Base-by-base conservation (phyloP, 345 rosid species). In the Gossypium herbaceum region DNA sequence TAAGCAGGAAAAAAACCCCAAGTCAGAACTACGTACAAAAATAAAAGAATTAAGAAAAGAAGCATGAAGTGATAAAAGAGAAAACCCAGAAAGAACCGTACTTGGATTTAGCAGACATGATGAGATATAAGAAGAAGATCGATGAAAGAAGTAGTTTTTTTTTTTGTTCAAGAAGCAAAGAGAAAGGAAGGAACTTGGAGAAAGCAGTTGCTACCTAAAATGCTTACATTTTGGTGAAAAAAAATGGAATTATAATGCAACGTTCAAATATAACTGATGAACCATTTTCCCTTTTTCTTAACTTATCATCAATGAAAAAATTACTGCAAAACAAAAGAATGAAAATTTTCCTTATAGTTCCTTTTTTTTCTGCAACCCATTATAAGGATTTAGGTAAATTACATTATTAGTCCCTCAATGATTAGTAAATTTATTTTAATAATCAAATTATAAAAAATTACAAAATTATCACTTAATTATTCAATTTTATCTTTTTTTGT, bases 21-120 rank as follows among this genome's bases (percentile, higher is more conserved):
- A 48, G 58, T 68, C 84, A 85, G 87, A 86, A 80, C 86, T 75
- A 82, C 80, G 41, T 29, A 25, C 71, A 45, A 76, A 52, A 73
- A 2, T 48, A 62, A 43, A 50, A 48, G 55, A 57, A 44, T 13
- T 19, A 2, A 43, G 57, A 48, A 69, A n/a, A 16, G 34, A 27
- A 69, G 25, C 45, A 25, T 9, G 16, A 69, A 25, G n/a, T 9
- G 6, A 9, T 4, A 34, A 16, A 34, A 68, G n/a, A 44, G 3
- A 19, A 76, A 45, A 62, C 13, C 45, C 62, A 27, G 64, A 61
- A 59, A 20, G 41, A 11, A 12, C 69, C 88, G 81, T 75, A 90
- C 95, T 82, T 88, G 87, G 89, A 77, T 84, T 88, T 88, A 57
- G 90, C 55, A 76, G 90, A 77, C 95, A 90, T 90, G 79, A 52